These are phyloP conservation scores for Cyberlindnera maclurae DNA, from an alignment of 805 yeast species.

Conservation along the genomic window DNA sequence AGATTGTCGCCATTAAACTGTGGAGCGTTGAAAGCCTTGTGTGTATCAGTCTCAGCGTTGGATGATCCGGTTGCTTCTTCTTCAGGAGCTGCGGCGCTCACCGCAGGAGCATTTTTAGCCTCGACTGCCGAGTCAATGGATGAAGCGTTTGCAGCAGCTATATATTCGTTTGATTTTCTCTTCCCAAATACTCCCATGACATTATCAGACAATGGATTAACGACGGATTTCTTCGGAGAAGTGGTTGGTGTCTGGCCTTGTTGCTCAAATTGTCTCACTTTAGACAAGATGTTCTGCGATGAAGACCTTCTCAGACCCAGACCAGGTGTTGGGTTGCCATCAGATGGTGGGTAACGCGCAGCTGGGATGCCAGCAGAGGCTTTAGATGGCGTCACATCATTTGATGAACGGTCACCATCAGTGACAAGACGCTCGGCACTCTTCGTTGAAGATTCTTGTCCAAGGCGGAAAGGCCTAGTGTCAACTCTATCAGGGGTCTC, in stretches of 20 bases:
- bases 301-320: slow-evolving; percentile 22
- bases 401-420: no score
- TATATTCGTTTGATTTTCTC: slow-evolving; percentile 12
- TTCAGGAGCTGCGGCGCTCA: no score
- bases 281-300: slow-evolving; percentile 24
- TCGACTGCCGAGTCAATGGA: no score
- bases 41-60: no score
- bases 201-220: slow-evolving; percentile 18
- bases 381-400: slow-evolving; percentile 1
- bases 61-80: no score
- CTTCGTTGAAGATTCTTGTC: slow-evolving; percentile 1
- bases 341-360: slow-evolving; percentile 12
- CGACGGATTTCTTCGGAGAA: slow-evolving; percentile 10
- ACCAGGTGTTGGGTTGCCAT: slow-evolving; percentile 1
- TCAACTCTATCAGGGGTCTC: slow-evolving; percentile 1
- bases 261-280: slow-evolving; percentile 26
- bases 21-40: no score
- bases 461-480: slow-evolving; percentile 2
- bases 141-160: no score
- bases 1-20: no score
- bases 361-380: slow-evolving; percentile 5
- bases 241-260: slow-evolving; percentile 10
- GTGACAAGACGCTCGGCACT: no score
- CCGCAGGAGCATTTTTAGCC: no score
- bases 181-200: slow-evolving; percentile 17